Base-by-base conservation (phyloP, 2,329 filamentous ascomycete species). In the Monosporascus sp. region DNA sequence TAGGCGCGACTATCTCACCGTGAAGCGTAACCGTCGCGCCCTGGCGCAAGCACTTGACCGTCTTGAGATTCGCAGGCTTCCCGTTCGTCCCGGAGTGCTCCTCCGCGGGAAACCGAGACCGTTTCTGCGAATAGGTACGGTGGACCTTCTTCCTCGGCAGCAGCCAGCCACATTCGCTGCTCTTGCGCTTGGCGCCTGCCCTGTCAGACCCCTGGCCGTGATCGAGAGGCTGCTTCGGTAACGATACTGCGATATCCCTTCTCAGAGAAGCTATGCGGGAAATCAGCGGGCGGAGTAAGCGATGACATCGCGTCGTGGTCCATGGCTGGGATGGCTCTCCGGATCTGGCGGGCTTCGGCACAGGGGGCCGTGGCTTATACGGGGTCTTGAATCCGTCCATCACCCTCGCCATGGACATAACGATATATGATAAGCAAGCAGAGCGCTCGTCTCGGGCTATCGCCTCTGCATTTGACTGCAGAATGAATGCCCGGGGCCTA, bases 301-400 rank as follows among this genome's bases (percentile, higher is more conserved):
- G 70, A 50, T 75, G 67, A 50, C 74, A 76, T 53, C 73, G 68
- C 37, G 72, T 66, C 22, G 73, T 63, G 11, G 72, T 76, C 74
- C 74, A 72, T n/a, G 63, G 58, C 17, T 63, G 57, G 46, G 57
- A 52, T 25, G 51, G 37, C 17, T 60, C 58, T 37, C 52, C 52
- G n/a, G 45, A 49, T 27, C 51, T 54, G 17, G 59, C 57, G 22
- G 54, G 43, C 37, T 52, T 63, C 37, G 56, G 48, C 46, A 50
- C 54, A 22, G 57, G 27, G 27, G 50, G 53, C 54, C 59, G 57
- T 48, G 63, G 57, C 48, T 56, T 59, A 50, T 49, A 58, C 5
- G 58, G 57, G 48, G 58, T 54, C 20, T 55, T 53, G 38, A 58
- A 55, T 2, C 54, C 49, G 35, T 60, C 45, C 51, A 31, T 49